phyloP scores from a whole-genome alignment of 352 stramenopile genomes.

The Globisporangium middletonii region DNA sequence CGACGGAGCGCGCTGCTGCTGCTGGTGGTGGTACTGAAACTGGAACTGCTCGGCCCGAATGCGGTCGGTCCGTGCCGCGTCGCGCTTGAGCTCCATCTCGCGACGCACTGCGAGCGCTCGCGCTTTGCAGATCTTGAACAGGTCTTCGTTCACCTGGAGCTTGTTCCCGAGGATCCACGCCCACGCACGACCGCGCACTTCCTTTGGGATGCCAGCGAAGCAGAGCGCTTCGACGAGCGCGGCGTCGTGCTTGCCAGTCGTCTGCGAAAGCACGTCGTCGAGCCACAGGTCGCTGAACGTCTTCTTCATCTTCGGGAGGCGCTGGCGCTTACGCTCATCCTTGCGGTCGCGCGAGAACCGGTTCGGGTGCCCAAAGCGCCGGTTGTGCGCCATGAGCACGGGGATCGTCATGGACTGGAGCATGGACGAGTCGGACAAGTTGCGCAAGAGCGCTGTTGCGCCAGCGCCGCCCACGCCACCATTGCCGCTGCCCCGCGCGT shows the following conservation, averaged over 20 bases:
- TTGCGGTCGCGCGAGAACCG: slow-evolving; percentile 55
- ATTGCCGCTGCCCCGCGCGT: slow-evolving; percentile 5
- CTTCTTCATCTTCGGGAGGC: slow-evolving; percentile 62
- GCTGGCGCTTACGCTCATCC: slow-evolving; percentile 51
- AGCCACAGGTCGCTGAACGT: slow-evolving; percentile 76
- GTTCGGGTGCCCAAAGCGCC: slow-evolving; percentile 16
- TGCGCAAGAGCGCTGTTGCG: slow-evolving; percentile 27
- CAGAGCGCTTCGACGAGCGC: slow-evolving; percentile 54
- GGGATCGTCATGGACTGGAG: slow-evolving; percentile 13
- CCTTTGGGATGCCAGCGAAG: slow-evolving; percentile 79
- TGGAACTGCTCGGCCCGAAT: slow-evolving; percentile 3
- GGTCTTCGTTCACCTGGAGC: slow-evolving; percentile 80
- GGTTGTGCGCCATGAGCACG: slow-evolving; percentile 20
- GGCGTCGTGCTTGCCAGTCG: slow-evolving; percentile 12
- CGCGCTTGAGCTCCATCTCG: slow-evolving; percentile 69
- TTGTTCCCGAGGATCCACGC: slow-evolving; percentile 76
- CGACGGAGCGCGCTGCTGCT: slow-evolving; percentile 7
- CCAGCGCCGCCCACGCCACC: not conserved
- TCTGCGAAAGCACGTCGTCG: slow-evolving; percentile 46
- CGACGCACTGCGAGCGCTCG: slow-evolving; percentile 64
- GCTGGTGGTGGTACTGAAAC: slow-evolving; percentile 3
- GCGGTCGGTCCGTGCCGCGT: slow-evolving; percentile 24
- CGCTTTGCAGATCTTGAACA: slow-evolving; percentile 79
- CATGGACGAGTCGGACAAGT: slow-evolving; percentile 35
- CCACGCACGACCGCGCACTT: slow-evolving; percentile 75